These are phyloP conservation scores for Elymus sibiricus DNA, from an alignment of 176 grass and related monocot species.

Conservation along the genomic window DNA sequence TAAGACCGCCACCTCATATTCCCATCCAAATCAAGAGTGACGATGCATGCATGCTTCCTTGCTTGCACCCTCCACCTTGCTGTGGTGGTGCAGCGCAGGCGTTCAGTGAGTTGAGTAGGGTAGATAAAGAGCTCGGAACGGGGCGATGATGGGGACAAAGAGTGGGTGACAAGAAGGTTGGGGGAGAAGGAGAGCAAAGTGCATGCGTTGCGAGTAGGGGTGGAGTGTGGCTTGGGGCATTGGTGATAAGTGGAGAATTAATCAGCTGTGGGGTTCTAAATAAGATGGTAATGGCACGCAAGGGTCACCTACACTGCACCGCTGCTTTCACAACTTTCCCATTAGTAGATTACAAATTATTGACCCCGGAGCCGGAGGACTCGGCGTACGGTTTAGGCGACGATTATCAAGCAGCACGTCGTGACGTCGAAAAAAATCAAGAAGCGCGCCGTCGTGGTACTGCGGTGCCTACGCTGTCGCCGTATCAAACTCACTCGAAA, in stretches of 20 bases:
- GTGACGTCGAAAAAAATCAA: no score
- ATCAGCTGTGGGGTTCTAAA: neutral
- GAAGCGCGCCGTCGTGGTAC: neutral
- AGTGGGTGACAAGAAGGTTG: constrained; percentile 8
- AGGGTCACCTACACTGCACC: neutral
- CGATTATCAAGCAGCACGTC: neutral
- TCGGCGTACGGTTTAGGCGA: constrained; percentile 22
- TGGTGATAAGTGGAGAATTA: neutral
- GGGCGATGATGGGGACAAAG: neutral
- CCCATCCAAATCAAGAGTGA: neutral
- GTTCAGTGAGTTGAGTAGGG: constrained; percentile 6
- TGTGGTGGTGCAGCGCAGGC: neutral
- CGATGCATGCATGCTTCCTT: neutral
- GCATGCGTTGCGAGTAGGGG: neutral
- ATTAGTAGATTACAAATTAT: neutral
- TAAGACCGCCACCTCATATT: neutral
- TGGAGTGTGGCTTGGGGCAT: constrained; percentile 13
- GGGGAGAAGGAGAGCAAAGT: neutral
- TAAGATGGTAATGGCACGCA: neutral
- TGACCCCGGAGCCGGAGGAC: neutral
- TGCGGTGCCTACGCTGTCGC: neutral
- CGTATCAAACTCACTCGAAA: neutral
- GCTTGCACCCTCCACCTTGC: constrained; percentile 10
- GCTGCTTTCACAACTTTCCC: constrained; percentile 6
- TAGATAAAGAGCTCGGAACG: neutral